Evolutionary conservation across 108 stramenopile species (phyloP).

Genomic region (Pseudonitzschia multistriata): DNA sequence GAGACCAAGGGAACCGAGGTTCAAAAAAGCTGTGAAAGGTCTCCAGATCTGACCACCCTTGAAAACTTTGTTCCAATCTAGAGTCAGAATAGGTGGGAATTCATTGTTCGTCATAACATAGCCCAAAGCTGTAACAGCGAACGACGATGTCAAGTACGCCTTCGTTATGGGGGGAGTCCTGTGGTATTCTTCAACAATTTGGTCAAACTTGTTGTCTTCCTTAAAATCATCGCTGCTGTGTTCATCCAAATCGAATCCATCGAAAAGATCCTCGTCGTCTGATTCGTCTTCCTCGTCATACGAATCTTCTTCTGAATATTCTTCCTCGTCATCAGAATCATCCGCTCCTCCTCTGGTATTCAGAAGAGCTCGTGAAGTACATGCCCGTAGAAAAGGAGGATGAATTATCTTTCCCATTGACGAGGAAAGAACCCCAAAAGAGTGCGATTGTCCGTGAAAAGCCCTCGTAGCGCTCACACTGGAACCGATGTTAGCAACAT

Average conservation of each 20-base stretch:
- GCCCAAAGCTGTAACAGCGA: conserved; percentile 57
- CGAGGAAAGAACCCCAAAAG: not conserved
- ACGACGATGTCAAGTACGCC: conserved; percentile 76
- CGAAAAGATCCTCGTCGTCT: conserved; percentile 63
- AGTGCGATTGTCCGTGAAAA: not conserved
- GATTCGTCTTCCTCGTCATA: conserved; percentile 55
- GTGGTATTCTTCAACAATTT: conserved; percentile 55
- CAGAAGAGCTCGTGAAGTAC: conserved; percentile 8
- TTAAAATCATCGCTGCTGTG: conserved; percentile 73
- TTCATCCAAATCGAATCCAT: conserved; percentile 46
- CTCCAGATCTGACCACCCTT: conserved; percentile 81
- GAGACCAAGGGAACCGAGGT: conserved; percentile 86
- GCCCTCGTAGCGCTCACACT: not conserved
- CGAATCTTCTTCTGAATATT: conserved; percentile 28
- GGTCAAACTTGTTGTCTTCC: conserved; percentile 58
- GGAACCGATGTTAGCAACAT: not conserved
- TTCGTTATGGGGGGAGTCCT: conserved; percentile 92
- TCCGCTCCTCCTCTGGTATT: conserved; percentile 20
- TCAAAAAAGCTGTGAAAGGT: conserved; percentile 86
- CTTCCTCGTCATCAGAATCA: conserved; percentile 15
- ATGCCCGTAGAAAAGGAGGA: not conserved
- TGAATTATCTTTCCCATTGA: not conserved
- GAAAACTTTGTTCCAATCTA: conserved; percentile 77
- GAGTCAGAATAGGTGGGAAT: conserved; percentile 69
- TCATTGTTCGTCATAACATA: conserved; percentile 72